Evolutionary conservation across 306 rosid genomes (phyloP).

Genomic region (Trichosanthes cucumerina): DNA sequence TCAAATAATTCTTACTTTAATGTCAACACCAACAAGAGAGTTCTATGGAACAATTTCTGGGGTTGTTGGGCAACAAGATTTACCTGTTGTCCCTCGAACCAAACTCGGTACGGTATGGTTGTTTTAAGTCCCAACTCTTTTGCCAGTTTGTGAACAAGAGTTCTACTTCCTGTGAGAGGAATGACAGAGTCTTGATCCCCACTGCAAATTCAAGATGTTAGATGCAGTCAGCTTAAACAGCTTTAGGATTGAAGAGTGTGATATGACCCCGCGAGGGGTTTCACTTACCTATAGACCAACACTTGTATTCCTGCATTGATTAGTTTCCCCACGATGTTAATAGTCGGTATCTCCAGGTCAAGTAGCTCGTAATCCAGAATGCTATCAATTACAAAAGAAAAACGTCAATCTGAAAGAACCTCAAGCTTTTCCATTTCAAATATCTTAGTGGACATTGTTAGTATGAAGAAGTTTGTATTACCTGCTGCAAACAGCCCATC

Average conservation of each 20-base stretch:
- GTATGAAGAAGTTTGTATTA: constrained; percentile 17
- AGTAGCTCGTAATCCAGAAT: constrained; percentile 57
- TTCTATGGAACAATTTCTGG: neutral
- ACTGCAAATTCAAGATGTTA: constrained; percentile 24
- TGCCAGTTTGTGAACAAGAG: constrained; percentile 61
- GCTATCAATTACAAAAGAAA: constrained; percentile 25
- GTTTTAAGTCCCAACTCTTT: constrained; percentile 51
- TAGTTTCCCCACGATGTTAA: constrained; percentile 50
- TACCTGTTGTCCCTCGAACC: constrained; percentile 91
- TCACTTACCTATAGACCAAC: constrained; percentile 69
- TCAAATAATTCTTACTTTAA: neutral
- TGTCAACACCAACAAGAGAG: neutral
- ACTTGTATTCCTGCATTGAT: constrained; percentile 69
- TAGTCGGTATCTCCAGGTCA: constrained; percentile 79
- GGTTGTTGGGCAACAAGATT: neutral
- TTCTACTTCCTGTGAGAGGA: constrained; percentile 89
- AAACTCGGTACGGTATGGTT: constrained; percentile 77
- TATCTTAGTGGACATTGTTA: neutral
- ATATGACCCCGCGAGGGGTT: neutral
- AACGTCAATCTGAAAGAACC: neutral
- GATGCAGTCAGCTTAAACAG: neutral
- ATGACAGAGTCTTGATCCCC: constrained; percentile 99
- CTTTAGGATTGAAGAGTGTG: neutral
- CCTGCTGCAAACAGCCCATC: constrained; percentile 95
- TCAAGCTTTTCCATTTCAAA: neutral